phyloP scores from a whole-genome alignment of 768 basidiomycete genomes.

The Mycena alexandri region DNA sequence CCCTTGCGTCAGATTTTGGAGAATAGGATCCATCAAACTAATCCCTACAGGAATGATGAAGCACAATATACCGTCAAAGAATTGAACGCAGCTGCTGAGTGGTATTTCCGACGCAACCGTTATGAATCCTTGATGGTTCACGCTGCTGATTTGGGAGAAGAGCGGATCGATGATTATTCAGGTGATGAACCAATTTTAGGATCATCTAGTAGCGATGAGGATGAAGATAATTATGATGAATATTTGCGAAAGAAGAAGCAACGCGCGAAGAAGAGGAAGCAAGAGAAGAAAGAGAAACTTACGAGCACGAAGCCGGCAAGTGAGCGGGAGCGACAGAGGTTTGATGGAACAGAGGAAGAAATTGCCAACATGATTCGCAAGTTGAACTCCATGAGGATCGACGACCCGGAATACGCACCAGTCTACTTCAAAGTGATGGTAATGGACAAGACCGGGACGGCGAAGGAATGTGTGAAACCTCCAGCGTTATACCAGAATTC shows the following conservation, averaged over 20 bases:
- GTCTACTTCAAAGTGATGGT: not conserved
- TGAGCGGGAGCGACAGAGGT: not conserved
- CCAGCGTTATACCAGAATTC: not conserved
- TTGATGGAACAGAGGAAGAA: constrained; percentile 12
- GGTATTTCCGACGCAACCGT: constrained; percentile 18
- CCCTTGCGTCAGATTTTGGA: not conserved
- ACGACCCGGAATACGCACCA: not conserved
- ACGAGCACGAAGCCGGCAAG: too few species aligned
- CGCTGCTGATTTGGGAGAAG: constrained; percentile 5
- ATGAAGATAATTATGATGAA: not conserved
- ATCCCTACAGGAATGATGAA: not conserved
- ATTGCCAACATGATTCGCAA: not conserved
- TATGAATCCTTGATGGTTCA: constrained; percentile 20
- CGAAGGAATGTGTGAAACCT: not conserved
- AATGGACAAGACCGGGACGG: not conserved
- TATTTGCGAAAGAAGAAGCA: not conserved
- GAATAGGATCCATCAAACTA: not conserved
- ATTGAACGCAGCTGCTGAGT: constrained; percentile 17
- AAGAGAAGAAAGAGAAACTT: not conserved
- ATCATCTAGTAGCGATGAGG: not conserved
- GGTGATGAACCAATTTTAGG: not conserved
- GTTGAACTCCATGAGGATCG: not conserved
- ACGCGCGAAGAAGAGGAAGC: not conserved
- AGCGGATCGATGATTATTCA: constrained; percentile 6
- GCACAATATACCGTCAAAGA: not conserved